Base-by-base conservation (phyloP, 164 flowering plant genomes). In the Umbellularia californica region DNA sequence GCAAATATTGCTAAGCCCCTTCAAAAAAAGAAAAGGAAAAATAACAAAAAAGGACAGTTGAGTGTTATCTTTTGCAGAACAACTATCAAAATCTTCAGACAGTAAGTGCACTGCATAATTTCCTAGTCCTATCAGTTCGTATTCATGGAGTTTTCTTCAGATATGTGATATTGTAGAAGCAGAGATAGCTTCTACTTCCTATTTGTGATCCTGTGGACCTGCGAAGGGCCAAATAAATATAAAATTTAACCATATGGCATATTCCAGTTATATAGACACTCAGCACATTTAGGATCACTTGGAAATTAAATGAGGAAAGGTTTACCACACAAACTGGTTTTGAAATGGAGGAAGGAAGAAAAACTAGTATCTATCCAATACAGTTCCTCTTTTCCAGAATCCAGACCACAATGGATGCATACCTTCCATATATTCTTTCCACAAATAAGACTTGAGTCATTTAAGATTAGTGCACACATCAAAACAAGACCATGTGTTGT, bases 1-100 rank as follows among this genome's bases (percentile, higher is more conserved):
- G 97, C 91, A 70, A 93, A 88, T 30, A 84, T 88, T 11, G 97
- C 85, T 58, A 94, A 83, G 76, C 98, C 94, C 85, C 97, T 94
- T 30, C 6, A 30, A 30, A 30, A 30, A 5, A 30, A 88, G 7
- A 9, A 24, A 23, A 63, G 55, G 51, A 2, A 33, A 28, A 67
- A 30, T 3, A 17, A 14, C 0, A 55, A 19, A 55, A 55, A 17
- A 55, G 6, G 20, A 55, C 20, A 14, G 60, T 14, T 55, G 20
- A 55, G 20, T 55, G 19, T 15, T 13, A 3, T 55, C 60, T 17
- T 55, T 3, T 55, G 20, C 20, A 4, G 20, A 55, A 55, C 60
- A 55, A 55, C 7, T 41, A 41, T 55, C 17, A 17, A 55, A 55
- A 55, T 17, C 60, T 55, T 10, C 60, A 55, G 13, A 55, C n/a